phyloP scores from a whole-genome alignment of 2,329 filamentous ascomycete genomes.

The Botrytis pseudocinerea region DNA sequence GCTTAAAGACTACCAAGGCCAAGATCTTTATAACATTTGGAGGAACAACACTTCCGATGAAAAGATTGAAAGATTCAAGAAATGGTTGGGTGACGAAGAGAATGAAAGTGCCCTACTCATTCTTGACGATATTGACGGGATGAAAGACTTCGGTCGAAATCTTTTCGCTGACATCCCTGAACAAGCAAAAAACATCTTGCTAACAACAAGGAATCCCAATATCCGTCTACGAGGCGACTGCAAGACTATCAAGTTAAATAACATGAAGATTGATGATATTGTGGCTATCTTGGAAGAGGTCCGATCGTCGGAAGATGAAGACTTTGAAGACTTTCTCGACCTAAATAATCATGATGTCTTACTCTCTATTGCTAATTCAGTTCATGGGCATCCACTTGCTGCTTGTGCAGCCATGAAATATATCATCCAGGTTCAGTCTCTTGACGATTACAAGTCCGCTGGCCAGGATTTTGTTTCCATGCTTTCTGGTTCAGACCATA shows the following conservation, averaged over 20 bases:
- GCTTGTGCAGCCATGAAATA: conserved; percentile 14
- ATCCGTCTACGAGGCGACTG: neutral
- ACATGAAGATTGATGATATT: neutral
- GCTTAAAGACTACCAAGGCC: neutral
- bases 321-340: neutral
- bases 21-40: neutral
- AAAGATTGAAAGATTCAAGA: neutral
- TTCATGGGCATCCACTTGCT: conserved; percentile 5
- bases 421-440: conserved; percentile 2
- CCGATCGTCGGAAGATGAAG: neutral
- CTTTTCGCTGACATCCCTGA: too few relatives aligned
- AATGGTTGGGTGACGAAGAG: neutral
- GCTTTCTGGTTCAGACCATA: neutral
- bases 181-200: neutral
- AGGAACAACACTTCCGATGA: neutral
- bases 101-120: conserved; percentile 10
- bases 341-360: neutral
- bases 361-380: neutral
- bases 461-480: conserved; percentile 9
- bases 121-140: conserved; percentile 3
- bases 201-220: neutral
- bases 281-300: neutral
- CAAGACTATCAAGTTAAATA: neutral
- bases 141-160: neutral
- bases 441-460: neutral